These are phyloP conservation scores for Solanum chilense DNA, from an alignment of 257 asterid species.

Conservation along the genomic window DNA sequence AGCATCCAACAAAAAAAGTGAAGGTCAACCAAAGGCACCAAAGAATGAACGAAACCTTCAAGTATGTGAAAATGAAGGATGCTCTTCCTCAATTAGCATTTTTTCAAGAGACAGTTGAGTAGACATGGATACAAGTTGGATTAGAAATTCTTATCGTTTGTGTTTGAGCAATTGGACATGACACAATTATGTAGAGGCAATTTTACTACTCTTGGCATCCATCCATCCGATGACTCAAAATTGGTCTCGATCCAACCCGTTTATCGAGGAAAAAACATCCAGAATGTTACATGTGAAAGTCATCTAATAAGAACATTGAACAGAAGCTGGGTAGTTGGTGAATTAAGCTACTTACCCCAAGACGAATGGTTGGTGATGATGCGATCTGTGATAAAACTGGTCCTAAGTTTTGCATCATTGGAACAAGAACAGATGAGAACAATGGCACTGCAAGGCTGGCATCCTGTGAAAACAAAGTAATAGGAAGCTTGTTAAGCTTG, in stretches of 20 bases:
- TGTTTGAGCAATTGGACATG: not conserved
- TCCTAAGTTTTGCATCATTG: conserved; percentile 78
- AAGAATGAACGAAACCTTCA: not conserved
- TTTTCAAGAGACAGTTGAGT: not conserved
- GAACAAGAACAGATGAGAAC: conserved; percentile 78
- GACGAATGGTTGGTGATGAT: conserved; percentile 80
- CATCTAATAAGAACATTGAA: not conserved
- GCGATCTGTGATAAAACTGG: conserved; percentile 75
- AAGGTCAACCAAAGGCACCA: not conserved
- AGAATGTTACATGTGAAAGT: too few relatives aligned
- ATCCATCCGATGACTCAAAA: not conserved
- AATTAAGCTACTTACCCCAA: conserved; percentile 54
- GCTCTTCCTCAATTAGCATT: not conserved
- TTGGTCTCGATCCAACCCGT: not conserved
- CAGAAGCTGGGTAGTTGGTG: not conserved
- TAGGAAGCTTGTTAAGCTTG: not conserved
- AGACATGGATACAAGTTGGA: not conserved
- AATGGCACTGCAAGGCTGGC: conserved; percentile 80
- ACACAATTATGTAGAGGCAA: not conserved
- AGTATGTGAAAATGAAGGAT: not conserved
- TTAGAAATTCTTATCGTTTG: not conserved
- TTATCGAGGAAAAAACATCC: not conserved
- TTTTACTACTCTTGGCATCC: not conserved
- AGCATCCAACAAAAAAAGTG: not conserved
- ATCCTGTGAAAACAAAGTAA: conserved; percentile 40